A percentile compares a stretch with the other conserved stretches of the same genome.
Conservation (phyloP, 2,329 filamentous ascomycete species). For the Fusarium protoensiforme region DNA sequence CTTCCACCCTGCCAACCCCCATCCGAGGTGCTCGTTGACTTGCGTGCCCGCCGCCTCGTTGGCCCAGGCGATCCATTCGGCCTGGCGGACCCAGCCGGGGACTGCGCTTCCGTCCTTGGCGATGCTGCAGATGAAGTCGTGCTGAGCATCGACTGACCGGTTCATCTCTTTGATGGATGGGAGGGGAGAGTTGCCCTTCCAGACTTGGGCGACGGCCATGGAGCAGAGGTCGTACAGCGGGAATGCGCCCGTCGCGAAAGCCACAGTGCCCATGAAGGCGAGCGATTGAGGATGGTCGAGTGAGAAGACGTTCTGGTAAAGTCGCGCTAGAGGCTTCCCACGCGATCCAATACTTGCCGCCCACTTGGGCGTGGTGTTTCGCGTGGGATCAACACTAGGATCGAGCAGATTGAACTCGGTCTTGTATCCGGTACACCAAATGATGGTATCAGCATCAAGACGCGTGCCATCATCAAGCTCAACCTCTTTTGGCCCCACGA, state of each 20-base stretch:
- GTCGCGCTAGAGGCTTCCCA: constrained; percentile 46
- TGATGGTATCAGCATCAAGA: constrained; percentile 45
- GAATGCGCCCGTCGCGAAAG: constrained; percentile 48
- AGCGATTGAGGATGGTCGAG: constrained; percentile 55
- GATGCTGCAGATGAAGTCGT: constrained; percentile 46
- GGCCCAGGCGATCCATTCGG: constrained; percentile 53
- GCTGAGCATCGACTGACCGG: constrained; percentile 46
- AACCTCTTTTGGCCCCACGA: constrained; percentile 38
- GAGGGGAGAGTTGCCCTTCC: constrained; percentile 51
- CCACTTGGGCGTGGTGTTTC: constrained; percentile 36
- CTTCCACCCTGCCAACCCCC: constrained; percentile 52
- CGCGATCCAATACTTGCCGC: constrained; percentile 39
- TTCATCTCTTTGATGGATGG: constrained; percentile 52
- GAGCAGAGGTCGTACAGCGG: constrained; percentile 55
- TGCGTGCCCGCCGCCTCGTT: constrained; percentile 56
- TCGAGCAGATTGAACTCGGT: constrained; percentile 46
- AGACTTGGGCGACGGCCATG: constrained; percentile 58
- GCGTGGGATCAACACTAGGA: constrained; percentile 40
- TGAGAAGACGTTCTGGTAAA: constrained; percentile 59
- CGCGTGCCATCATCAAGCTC: constrained; percentile 45
- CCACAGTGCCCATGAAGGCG: constrained; percentile 54
- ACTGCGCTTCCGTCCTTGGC: constrained; percentile 41
- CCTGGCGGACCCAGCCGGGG: constrained; percentile 44
- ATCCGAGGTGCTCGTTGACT: constrained; percentile 53
- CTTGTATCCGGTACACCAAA: constrained; percentile 51